Evolutionary conservation across 23 red algal species (phyloP), one percentile per base, ranked within the genome.

Genomic region (Cyanidiococcus yangmingshanensis): DNA sequence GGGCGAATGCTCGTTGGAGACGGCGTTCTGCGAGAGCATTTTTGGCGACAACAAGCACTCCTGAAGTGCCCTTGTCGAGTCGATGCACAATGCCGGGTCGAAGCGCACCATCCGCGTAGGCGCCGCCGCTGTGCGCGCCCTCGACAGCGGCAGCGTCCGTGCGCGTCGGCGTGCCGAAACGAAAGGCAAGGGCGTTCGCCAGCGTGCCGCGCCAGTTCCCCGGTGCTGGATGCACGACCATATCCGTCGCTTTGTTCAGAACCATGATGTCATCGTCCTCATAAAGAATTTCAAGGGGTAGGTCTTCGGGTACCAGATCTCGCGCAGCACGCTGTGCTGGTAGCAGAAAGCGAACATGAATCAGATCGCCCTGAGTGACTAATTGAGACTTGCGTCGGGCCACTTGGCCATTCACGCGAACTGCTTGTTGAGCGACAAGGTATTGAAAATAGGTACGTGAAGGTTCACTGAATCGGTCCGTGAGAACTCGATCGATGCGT

Each of bases 121-220:
- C 74, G 1, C 80, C 18, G 31, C 3, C 7, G 45, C 0, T 0
- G 24, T 77, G 15, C 1, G 75, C n/a, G 16, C 38, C 21, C 76
- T 83, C 37, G 0, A 2, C 80, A 21, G 40, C 37, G 15, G 79
- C 29, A 21, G 45, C 45, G 12, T 7, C 7, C 21, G 45, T 21
- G 12, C 21, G 12, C 21, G 45, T 21, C 7, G 45, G 12, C 1
- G 39, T 40, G 24, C 74, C 17, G 68, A 84, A 90, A 34, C 83
- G 92, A 68, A 75, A 88, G 0, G 77, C 79, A 29, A 96, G 67
- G 29, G 87, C 92, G 86, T 96, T 83, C 0, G 88, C 92, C 26
- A 96, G 82, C 54, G 92, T 96, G 59, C 89, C 89, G 25, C 51
- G 75, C 92, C 92, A 96, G 50, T 96, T 84, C 1, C 92, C 92